Conservation (phyloP, 1,139 yeast genomes). For the Pichia sp. region DNA sequence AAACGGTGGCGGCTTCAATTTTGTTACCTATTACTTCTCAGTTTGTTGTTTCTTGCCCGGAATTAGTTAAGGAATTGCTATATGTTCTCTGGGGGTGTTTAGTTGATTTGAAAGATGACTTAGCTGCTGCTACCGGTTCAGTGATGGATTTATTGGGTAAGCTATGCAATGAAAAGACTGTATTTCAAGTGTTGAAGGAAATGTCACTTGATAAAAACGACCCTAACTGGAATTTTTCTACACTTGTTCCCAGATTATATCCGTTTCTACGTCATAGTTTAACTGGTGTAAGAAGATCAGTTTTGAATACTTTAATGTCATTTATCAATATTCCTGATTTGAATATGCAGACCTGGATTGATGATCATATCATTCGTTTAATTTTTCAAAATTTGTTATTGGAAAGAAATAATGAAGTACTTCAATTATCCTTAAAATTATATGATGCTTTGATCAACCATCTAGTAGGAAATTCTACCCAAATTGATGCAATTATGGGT, state of each 20-base stretch:
- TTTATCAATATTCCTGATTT: slow-evolving; percentile 65
- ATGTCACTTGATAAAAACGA: slow-evolving; percentile 35
- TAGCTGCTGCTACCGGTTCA: slow-evolving; percentile 91
- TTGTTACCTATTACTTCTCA: slow-evolving; percentile 82
- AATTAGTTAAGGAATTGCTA: slow-evolving; percentile 55
- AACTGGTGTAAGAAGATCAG: slow-evolving; percentile 85
- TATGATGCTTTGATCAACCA: slow-evolving; percentile 51
- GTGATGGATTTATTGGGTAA: slow-evolving; percentile 92
- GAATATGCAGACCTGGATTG: slow-evolving; percentile 65
- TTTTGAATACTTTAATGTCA: slow-evolving; percentile 69
- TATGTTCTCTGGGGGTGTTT: slow-evolving; percentile 85
- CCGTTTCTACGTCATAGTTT: slow-evolving; percentile 94
- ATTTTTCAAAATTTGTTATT: slow-evolving; percentile 81
- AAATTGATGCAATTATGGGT: slow-evolving; percentile 40
- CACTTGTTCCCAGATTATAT: slow-evolving; percentile 80
- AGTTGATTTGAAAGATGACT: slow-evolving; percentile 78
- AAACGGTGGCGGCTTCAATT: slow-evolving; percentile 93
- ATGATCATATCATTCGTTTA: slow-evolving; percentile 61
- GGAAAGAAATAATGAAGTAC: slow-evolving; percentile 76
- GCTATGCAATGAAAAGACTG: slow-evolving; percentile 75
- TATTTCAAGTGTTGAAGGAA: slow-evolving; percentile 59
- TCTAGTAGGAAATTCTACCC: slow-evolving; percentile 26
- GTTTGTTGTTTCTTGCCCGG: slow-evolving; percentile 59
- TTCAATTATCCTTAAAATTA: slow-evolving; percentile 54
- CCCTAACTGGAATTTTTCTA: slow-evolving; percentile 52